These are phyloP conservation scores for Fimicolochytrium jonesii DNA, from an alignment of 192 early-diverging fungal genomes.

Conservation along the genomic window DNA sequence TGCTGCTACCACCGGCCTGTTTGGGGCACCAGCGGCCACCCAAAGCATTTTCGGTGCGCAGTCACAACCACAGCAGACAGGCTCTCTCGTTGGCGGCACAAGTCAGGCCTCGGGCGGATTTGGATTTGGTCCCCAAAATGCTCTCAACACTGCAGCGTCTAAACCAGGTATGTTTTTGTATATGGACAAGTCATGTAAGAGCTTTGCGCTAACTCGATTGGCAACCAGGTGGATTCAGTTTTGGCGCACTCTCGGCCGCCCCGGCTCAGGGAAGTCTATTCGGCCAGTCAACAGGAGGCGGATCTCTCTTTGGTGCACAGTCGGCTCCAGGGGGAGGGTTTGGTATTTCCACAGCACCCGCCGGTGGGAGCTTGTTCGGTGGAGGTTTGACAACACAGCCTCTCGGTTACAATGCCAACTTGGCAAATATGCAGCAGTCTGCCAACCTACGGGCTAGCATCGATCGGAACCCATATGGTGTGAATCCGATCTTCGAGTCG, in stretches of 20 bases:
- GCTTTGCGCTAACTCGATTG: no score
- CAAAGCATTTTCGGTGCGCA: background rate
- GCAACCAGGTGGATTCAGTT: background rate
- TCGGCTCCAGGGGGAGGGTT: no score
- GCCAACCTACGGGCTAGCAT: slow-evolving; percentile 63
- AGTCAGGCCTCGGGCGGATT: no score
- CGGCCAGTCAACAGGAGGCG: no score
- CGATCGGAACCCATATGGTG: slow-evolving; percentile 84
- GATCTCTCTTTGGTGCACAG: slow-evolving; percentile 18
- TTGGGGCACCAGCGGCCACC: slow-evolving; percentile 3
- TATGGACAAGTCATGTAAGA: no score
- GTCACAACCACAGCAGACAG: no score
- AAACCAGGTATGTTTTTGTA: slow-evolving; percentile 11
- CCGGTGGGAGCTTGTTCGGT: slow-evolving; percentile 27
- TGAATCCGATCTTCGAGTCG: slow-evolving; percentile 70
- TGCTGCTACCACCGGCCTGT: background rate
- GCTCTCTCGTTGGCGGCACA: no score
- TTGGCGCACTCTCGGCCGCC: background rate
- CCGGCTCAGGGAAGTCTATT: no score
- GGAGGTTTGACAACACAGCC: slow-evolving; percentile 39
- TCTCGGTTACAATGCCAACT: slow-evolving; percentile 5
- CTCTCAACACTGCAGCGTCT: no score
- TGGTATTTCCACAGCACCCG: no score
- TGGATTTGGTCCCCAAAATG: no score
- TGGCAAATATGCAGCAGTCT: slow-evolving; percentile 3